Evolutionary conservation across 345 rosid genomes (phyloP).

Genomic region (Ceriops decandra): DNA sequence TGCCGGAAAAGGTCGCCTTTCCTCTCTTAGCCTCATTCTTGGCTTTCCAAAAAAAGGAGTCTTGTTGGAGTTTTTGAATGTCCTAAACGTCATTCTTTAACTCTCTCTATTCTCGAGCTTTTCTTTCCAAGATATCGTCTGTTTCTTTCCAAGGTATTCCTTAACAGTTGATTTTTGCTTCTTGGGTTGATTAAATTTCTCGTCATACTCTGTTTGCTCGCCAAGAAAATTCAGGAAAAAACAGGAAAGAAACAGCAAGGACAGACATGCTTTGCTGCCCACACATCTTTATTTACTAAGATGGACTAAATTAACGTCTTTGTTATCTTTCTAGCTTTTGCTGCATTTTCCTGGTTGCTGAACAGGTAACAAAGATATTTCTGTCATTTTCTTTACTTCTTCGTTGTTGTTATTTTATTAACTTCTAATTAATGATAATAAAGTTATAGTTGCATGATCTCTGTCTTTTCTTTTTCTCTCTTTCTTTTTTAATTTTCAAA

Average conservation of each 20-base stretch:
- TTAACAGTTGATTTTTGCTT: background rate
- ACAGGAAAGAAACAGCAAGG: too few species aligned
- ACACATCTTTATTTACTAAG: background rate
- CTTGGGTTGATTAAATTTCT: background rate
- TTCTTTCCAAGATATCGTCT: background rate
- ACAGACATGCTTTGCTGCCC: too few species aligned
- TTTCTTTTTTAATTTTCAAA: too few species aligned
- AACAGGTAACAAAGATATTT: background rate
- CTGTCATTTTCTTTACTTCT: background rate
- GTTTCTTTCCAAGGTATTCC: background rate
- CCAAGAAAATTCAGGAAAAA: background rate
- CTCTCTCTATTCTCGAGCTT: background rate
- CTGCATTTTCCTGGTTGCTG: background rate
- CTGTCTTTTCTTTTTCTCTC: background rate
- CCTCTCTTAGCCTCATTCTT: background rate
- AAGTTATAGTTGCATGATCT: constrained; percentile 26
- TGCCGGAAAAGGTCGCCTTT: constrained; percentile 9
- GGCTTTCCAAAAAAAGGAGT: background rate
- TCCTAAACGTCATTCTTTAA: background rate
- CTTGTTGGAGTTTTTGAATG: background rate
- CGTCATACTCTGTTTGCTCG: background rate
- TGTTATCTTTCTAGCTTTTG: too few species aligned
- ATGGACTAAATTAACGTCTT: background rate
- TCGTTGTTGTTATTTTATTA: background rate
- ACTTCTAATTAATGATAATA: constrained; percentile 2